These are phyloP conservation scores for Drechslerella stenobrocha DNA, from an alignment of 2,329 filamentous ascomycete species.

Conservation along the genomic window DNA sequence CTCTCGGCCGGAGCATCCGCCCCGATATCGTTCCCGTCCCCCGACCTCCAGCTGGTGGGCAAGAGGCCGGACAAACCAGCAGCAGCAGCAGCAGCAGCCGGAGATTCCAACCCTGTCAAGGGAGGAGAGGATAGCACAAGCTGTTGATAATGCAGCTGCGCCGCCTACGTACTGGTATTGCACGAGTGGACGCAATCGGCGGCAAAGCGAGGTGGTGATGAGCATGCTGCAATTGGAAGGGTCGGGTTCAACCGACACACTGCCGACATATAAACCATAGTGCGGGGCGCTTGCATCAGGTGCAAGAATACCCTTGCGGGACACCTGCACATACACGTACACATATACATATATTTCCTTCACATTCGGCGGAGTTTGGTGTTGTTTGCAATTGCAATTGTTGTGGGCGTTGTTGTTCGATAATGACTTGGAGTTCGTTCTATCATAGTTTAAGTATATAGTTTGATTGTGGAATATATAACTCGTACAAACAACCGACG, in stretches of 20 bases:
- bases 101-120: conserved; percentile 2
- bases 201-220: neutral
- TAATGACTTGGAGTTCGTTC: too few relatives aligned
- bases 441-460: too few relatives aligned
- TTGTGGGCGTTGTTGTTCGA: too few relatives aligned
- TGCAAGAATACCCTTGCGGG: neutral
- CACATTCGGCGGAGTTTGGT: too few relatives aligned
- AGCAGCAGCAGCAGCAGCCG: neutral
- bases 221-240: neutral
- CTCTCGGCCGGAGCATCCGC: too few relatives aligned
- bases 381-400: too few relatives aligned
- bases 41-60: neutral
- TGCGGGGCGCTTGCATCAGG: neutral
- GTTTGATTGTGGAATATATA: too few relatives aligned
- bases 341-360: too few relatives aligned
- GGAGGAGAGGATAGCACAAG: conserved; percentile 11
- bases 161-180: conserved; percentile 37
- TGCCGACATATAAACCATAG: conserved; percentile 17
- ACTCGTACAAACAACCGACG: too few relatives aligned
- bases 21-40: too few relatives aligned
- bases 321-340: too few relatives aligned
- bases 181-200: conserved; percentile 7
- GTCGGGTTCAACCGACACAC: conserved; percentile 9
- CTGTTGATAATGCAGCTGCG: conserved; percentile 5
- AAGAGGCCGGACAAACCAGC: neutral